Base-by-base conservation (phyloP, 202 grass and related monocot genomes). In the Brachypodium distachyon region DNA sequence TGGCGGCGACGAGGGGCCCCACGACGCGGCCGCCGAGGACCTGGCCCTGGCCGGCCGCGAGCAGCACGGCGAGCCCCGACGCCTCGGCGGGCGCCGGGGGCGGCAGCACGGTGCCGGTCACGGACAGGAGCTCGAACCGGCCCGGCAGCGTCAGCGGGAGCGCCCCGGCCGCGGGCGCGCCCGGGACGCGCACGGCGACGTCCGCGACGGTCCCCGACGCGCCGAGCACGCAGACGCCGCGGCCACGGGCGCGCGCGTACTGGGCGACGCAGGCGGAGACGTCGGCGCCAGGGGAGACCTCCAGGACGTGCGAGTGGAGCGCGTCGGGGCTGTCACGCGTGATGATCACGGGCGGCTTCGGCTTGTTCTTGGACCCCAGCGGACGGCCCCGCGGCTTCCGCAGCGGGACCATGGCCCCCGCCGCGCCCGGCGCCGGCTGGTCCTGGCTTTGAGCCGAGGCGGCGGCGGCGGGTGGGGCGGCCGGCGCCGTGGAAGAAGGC, bases 281-380 rank as follows among this genome's bases (percentile, higher is more conserved):
- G 83, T 93, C 87, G 14, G 84, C 83, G 0, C 90, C 90, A 9
- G 72, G 46, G 3, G 48, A 9, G 22, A 90, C 81, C 81, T 90
- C 90, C n/a, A 93, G 87, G 19, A 93, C 70, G 69, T 93, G 90
- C 2, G 90, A 89, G 73, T 81, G 84, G 10, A 93, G 77, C 72
- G 90, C 87, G 77, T 93, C 82, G 27, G 90, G 90, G 86, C 80
- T 87, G 67, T 93, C 87, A 2, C 87, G 87, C 39, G 90, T 93
- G 52, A 93, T 86, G 73, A 93, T 76, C 67, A 93, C 74, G 16
- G 90, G 90, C 48, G 90, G 90, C 84, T 89, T 93, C 0, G 90
- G 90, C 84, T 93, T 93, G 90, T 93, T 93, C 84, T 93, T 93
- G 33, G 84, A 87, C 17, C 90, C 90, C 25, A 80, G 38, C 10